Base-by-base conservation (phyloP, 176 grass and related monocot genomes). In the Eragrostis nindensis region DNA sequence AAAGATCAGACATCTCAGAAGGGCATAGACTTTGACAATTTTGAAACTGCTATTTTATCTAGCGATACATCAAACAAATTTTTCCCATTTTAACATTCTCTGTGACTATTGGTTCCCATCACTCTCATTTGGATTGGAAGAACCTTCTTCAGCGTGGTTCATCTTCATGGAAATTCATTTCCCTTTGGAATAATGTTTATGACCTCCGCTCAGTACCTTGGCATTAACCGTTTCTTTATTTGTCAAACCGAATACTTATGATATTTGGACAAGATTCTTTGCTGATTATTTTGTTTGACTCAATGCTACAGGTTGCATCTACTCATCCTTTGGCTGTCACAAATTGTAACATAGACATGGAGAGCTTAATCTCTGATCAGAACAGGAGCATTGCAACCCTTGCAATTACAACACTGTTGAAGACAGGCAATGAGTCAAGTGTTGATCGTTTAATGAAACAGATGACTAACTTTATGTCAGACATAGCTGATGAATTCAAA, bases 361-460 rank as follows among this genome's bases (percentile, higher is more conserved):
- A 99, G 83, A 99, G 92, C 85, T 91, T 99, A 86, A 99, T 99
- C 38, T 94, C 96, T 68, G 96, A 99, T 80, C 93, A 94, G 76
- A 99, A 99, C 72, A 93, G 92, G 81, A 99, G 96, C 90, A 95
- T 99, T 66, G 96, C 92, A 25, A 99, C 96, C 65, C 96, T 99
- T 76, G 96, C 96, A 1, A 99, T 99, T 68, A 99, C 96, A 70
- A 99, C 96, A 60, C 73, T 99, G 44, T 77, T 99, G 36, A 99
- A 99, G 82, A 99, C 96, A 6, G 96, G 96, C 86, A 99, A 99
- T 73, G 96, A 99, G 83, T 99, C 96, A 60, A 99, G 96, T 54
- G 96, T 99, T 80, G 96, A 99, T 79, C 92, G 96, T 50, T 82
- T 99, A 68, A 99, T 99, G 96, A 99, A 99, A 86, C 96, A 99